Evolutionary conservation across 1,284 basidiomycete genomes (phyloP).

Genomic region (Trichosporon ovoides): DNA sequence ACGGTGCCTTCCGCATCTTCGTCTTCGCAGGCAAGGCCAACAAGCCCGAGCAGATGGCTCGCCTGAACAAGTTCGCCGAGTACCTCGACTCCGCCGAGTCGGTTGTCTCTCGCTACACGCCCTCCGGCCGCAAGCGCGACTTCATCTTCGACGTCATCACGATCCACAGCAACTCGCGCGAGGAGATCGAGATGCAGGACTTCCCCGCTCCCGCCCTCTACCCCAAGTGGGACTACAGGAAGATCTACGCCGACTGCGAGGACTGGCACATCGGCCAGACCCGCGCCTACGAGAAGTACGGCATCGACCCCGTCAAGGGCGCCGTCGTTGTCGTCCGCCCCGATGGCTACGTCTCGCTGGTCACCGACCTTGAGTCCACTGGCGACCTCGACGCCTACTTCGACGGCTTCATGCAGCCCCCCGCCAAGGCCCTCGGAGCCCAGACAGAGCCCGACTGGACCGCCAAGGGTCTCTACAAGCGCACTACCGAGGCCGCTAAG

Average conservation of each 20-base stretch:
- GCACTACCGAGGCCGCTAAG: conserved; percentile 2
- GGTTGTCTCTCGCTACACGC: conserved; percentile 16
- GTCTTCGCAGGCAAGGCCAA: conserved; percentile 31
- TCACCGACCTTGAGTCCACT: conserved; percentile 25
- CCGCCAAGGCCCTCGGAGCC: conserved; percentile 13
- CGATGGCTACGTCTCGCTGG: conserved; percentile 30
- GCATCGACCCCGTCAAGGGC: conserved; percentile 27
- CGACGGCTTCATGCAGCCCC: conserved; percentile 9
- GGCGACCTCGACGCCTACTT: conserved; percentile 17
- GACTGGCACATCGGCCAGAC: conserved; percentile 19
- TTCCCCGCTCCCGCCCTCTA: conserved; percentile 16
- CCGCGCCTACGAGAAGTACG: conserved; percentile 25
- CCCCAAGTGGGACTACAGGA: conserved; percentile 19
- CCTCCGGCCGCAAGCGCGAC: conserved; percentile 13
- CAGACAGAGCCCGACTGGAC: conserved; percentile 17
- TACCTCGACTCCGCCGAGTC: conserved; percentile 16
- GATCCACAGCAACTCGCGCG: conserved; percentile 22
- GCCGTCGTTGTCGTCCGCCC: conserved; percentile 33
- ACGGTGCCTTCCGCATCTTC: conserved; percentile 30
- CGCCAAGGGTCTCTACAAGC: conserved; percentile 9
- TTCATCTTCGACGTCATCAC: conserved; percentile 25
- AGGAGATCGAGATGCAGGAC: conserved; percentile 23
- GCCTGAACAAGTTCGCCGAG: conserved; percentile 17
- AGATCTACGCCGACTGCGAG: conserved; percentile 20
- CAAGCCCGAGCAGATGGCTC: conserved; percentile 19